These are phyloP conservation scores for Dinochytrium kinnereticum DNA, from an alignment of 371 early-diverging fungal genomes.

Conservation along the genomic window DNA sequence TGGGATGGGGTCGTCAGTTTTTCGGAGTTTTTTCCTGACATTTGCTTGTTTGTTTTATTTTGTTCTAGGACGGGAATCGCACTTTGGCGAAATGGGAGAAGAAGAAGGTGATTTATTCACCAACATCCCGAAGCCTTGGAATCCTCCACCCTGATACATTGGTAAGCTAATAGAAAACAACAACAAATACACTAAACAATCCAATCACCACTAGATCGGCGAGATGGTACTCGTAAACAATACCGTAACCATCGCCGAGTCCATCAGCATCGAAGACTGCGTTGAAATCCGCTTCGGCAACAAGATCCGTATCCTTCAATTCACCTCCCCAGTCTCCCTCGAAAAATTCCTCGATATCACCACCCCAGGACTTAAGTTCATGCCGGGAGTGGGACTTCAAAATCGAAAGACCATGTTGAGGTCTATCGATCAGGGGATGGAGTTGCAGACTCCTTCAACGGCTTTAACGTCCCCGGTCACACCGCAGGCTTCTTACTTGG, in stretches of 20 bases:
- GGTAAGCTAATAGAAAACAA: background rate
- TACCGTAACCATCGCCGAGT: background rate
- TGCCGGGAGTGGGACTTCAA: background rate
- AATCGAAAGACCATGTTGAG: background rate
- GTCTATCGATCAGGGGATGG: too few species aligned
- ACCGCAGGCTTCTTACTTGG: too few species aligned
- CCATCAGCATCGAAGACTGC: background rate
- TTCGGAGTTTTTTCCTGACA: background rate
- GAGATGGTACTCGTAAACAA: background rate
- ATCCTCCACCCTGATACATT: background rate
- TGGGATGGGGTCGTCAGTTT: background rate
- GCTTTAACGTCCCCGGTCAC: too few species aligned
- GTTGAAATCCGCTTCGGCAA: background rate
- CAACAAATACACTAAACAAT: background rate
- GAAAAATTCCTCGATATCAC: background rate
- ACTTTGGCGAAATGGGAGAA: background rate
- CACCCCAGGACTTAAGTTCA: background rate
- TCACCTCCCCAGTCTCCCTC: background rate
- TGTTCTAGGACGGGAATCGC: background rate
- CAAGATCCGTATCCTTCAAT: background rate
- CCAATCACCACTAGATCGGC: background rate
- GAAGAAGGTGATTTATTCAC: background rate
- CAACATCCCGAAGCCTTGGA: background rate
- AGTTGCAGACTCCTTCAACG: too few species aligned
- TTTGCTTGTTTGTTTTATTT: background rate